Conservation (phyloP, 768 basidiomycete genomes). For the Termitomyces bulborhizus region DNA sequence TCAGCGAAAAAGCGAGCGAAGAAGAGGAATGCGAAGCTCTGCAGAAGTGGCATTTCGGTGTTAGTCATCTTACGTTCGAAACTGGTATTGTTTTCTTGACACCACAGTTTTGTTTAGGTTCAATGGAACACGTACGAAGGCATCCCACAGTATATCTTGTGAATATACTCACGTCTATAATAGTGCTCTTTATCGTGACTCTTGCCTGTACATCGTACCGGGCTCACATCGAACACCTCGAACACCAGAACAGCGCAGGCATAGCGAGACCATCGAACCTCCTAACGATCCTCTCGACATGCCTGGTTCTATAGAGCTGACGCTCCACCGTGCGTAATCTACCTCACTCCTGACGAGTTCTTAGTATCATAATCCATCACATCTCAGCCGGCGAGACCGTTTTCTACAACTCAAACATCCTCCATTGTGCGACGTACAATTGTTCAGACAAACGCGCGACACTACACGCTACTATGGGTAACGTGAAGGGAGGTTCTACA, state of each 20-base stretch:
- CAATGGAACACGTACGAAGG: conserved; percentile 75
- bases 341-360: not conserved
- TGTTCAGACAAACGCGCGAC: conserved; percentile 47
- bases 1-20: conserved; percentile 46
- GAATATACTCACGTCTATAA: not conserved
- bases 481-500: conserved; percentile 50
- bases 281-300: conserved; percentile 58
- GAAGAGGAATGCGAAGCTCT: conserved; percentile 60
- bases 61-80: conserved; percentile 25
- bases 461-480: conserved; percentile 65
- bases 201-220: conserved; percentile 68
- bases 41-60: conserved; percentile 57
- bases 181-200: conserved; percentile 66
- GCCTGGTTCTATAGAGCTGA: conserved; percentile 58
- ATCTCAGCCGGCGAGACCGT: conserved; percentile 63
- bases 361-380: not conserved
- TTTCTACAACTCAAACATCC: conserved; percentile 76
- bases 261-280: conserved; percentile 44
- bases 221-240: conserved; percentile 55
- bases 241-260: conserved; percentile 49
- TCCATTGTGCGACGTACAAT: conserved; percentile 68
- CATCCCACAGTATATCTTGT: not conserved
- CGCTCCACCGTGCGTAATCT: conserved; percentile 41
- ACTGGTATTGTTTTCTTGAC: not conserved
- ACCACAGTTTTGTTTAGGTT: conserved; percentile 31